Evolutionary conservation across 805 yeast genomes (phyloP).

Genomic region (Hanseniaspora thailandica): DNA sequence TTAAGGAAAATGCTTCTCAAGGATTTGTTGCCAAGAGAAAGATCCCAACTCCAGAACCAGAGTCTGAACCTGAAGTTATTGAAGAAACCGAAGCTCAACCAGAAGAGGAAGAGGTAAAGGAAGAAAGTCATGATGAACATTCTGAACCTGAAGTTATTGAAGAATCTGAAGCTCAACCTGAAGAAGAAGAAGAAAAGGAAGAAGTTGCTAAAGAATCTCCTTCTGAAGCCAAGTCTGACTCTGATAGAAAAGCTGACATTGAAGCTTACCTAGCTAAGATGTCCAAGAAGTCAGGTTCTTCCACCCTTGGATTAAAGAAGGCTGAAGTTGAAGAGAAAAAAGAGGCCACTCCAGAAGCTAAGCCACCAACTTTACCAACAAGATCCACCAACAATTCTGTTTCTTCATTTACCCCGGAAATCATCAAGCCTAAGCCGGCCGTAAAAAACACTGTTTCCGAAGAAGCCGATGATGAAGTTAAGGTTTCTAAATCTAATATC

Average conservation of each 20-base stretch:
- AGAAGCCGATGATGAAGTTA: constrained; percentile 19
- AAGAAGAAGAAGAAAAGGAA: constrained; percentile 16
- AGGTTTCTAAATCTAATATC: constrained; percentile 17
- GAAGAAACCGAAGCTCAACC: constrained; percentile 18
- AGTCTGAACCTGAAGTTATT: constrained; percentile 23
- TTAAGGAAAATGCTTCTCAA: constrained; percentile 21
- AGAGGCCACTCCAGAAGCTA: constrained; percentile 9
- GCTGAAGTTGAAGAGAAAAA: not conserved
- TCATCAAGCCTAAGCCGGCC: constrained; percentile 24
- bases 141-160: constrained; percentile 24
- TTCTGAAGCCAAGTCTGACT: constrained; percentile 24
- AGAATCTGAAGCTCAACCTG: constrained; percentile 21
- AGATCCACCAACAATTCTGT: not conserved
- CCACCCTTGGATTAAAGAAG: constrained; percentile 3
- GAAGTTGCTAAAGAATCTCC: constrained; percentile 22
- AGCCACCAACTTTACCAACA: constrained; percentile 2
- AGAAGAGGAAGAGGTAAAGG: constrained; percentile 30
- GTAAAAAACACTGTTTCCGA: constrained; percentile 17
- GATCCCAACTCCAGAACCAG: not conserved
- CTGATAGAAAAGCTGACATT: constrained; percentile 20
- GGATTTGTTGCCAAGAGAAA: constrained; percentile 18
- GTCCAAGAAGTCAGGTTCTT: constrained; percentile 17
- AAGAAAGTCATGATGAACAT: constrained; percentile 17
- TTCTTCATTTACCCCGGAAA: constrained; percentile 21
- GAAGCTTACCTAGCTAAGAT: constrained; percentile 31